Conservation (phyloP, 2,329 filamentous ascomycete species). For the Drechslerella coelobrocha region DNA sequence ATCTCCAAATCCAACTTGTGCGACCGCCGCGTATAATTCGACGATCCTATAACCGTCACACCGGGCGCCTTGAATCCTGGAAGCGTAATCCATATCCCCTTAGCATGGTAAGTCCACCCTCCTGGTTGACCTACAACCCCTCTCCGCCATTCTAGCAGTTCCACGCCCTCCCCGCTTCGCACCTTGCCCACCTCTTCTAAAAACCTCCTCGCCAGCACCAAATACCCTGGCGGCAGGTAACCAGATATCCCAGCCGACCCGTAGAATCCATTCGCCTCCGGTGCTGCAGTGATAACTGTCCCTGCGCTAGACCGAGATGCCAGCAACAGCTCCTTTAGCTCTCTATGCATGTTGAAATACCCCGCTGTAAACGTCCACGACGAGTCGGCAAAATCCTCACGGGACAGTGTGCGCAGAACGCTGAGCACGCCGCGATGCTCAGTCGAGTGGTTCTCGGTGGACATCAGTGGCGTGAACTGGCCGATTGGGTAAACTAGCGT, state of each 20-base stretch:
- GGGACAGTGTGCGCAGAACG: conserved; percentile 72
- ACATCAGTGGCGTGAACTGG: conserved; percentile 84
- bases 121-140: conserved; percentile 80
- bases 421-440: conserved; percentile 82
- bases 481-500: conserved; percentile 85
- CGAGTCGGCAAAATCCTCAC: conserved; percentile 66
- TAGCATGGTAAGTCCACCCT: conserved; percentile 98
- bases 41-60: conserved; percentile 85
- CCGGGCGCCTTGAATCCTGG: conserved; percentile 71
- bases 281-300: conserved; percentile 89
- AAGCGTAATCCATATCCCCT: conserved; percentile 88
- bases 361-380: conserved; percentile 97
- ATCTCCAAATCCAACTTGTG: conserved; percentile 92
- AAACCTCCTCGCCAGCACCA: conserved; percentile 82
- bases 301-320: conserved; percentile 72
- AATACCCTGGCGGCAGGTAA: conserved; percentile 90
- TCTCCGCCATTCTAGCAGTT: conserved; percentile 83
- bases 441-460: conserved; percentile 76
- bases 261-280: conserved; percentile 95
- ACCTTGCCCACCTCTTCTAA: conserved; percentile 68
- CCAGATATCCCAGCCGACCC: conserved; percentile 85
- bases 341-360: conserved; percentile 95
- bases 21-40: conserved; percentile 93
- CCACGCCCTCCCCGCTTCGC: conserved; percentile 67
- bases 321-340: conserved; percentile 79